Evolutionary conservation across 2,329 filamentous ascomycete species (phyloP), one percentile per base, ranked within the genome.

Genomic region (Claviceps digitariae): DNA sequence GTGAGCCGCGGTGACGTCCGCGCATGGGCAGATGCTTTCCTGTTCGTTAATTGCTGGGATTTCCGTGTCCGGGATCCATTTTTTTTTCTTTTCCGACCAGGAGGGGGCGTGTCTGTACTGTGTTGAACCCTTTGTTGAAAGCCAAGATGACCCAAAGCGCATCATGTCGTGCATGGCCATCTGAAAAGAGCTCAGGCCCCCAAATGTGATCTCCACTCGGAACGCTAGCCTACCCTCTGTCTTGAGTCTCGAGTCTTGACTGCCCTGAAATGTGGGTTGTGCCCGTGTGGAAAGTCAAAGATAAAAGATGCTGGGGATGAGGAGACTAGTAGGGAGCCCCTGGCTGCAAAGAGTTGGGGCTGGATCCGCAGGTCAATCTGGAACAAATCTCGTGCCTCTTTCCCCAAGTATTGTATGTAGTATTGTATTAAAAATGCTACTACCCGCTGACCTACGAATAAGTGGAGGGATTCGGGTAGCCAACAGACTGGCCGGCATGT

Each of bases 81-180:
- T n/a, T n/a, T n/a, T n/a, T n/a, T 15, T n/a, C 44, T n/a, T 46
- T 41, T 41, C 29, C 25, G 12, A 12, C n/a, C 25, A 29, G 21
- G 41, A 13, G 41, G 20, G 40, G 40, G 20, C 3, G 41, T 23
- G 12, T 44, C 6, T 21, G 10, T 23, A 10, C 40, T 41, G 4
- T 21, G 12, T 31, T 27, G 44, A 10, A 12, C 23, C 12, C 41
- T 31, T 29, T 6, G 5, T 41, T 27, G 10, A 49, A 43, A 44
- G 21, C 31, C 31, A 34, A 34, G 5, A 50, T 41, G 48, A 40
- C 41, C 25, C 47, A 54, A 54, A 54, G 52, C 52, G 48, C 25
- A 17, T 21, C 47, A 51, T 51, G 25, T 48, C 31, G 25, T 34
- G 48, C 52, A 34, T 47, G 31, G 12, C 21, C 31, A 23, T 23